Conservation (phyloP, 257 asterid species). For the Penstemon barbatus region DNA sequence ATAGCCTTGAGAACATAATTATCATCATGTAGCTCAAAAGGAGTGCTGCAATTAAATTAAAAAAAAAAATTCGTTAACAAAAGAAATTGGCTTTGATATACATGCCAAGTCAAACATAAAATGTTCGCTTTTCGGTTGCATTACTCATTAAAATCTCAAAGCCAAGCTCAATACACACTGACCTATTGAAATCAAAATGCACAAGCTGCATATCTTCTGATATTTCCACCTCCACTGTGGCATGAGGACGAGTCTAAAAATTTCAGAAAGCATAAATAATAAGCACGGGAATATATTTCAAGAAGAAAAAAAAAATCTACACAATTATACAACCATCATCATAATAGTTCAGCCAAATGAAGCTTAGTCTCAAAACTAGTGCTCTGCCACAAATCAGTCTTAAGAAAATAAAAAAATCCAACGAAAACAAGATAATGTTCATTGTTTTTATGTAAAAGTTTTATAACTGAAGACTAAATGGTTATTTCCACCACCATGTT, state of each 20-base stretch:
- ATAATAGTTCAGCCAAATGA: neutral
- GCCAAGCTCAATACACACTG: neutral
- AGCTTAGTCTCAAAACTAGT: no score
- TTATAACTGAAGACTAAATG: no score
- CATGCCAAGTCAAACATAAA: neutral
- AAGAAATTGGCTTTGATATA: neutral
- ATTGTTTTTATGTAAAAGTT: no score
- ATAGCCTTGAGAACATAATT: slow-evolving; percentile 86
- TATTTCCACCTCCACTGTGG: slow-evolving; percentile 95
- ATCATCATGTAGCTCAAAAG: slow-evolving; percentile 94
- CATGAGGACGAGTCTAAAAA: slow-evolving; percentile 91
- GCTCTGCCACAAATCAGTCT: no score
- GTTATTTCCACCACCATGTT: no score
- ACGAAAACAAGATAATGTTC: no score
- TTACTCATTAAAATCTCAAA: neutral
- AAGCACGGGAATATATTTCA: neutral
- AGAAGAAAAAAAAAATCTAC: neutral
- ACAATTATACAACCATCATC: neutral
- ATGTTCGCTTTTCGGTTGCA: neutral
- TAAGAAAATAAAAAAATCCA: no score
- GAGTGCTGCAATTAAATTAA: slow-evolving; percentile 60
- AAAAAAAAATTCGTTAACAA: neutral
- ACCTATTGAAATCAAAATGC: slow-evolving; percentile 94
- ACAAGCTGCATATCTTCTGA: slow-evolving; percentile 98
- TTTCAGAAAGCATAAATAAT: slow-evolving; percentile 21